Evolutionary conservation across 2,329 filamentous ascomycete genomes (phyloP), one percentile per base, ranked within the genome.

Genomic region (Phyllosticta citribraziliensis): DNA sequence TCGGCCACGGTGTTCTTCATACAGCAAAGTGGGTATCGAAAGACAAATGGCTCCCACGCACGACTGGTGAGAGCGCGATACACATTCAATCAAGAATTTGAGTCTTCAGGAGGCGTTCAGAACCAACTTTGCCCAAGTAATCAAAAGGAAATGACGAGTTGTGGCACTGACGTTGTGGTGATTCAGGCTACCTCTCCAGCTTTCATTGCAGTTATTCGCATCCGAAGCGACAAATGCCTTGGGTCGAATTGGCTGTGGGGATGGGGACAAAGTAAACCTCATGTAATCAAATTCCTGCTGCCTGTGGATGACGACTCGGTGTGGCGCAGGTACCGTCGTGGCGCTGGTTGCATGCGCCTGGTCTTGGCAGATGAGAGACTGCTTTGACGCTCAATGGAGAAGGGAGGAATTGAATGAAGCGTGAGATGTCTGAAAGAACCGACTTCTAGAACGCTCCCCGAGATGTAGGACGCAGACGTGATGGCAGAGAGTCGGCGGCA

Each of bases 321-420:
- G 40, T 47, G 40, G 40, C 40, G 40, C 40, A 47, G 40, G 40
- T 19, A n/a, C 17, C 3, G 40, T 47, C 14, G 40, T 47, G 40
- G 40, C 40, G 40, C 19, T 47, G 40, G 19, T 17, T 40, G 2
- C 40, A 19, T 47, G 40, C n/a, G 17, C 12, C 40, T 47, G 40
- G 40, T 47, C 40, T 47, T 47, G 40, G 40, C 40, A 17, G 40
- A 47, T 47, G 5, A 47, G 75, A 76, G 17, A n/a, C 6, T n/a
- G 4, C 12, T 47, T 17, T n/a, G 40, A 47, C n/a, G 17, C 40
- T 47, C 4, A 17, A n/a, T 47, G 14, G 6, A n/a, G 35, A 5
- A n/a, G 27, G 6, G 40, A 40, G 10, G 10, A 40, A n/a, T n/a
- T 47, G 40, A 8, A 1, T 40, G 35, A 40, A 35, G 12, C 9